These are phyloP conservation scores for Lentinula guzmanii DNA, from an alignment of 768 basidiomycete species.

Conservation along the genomic window DNA sequence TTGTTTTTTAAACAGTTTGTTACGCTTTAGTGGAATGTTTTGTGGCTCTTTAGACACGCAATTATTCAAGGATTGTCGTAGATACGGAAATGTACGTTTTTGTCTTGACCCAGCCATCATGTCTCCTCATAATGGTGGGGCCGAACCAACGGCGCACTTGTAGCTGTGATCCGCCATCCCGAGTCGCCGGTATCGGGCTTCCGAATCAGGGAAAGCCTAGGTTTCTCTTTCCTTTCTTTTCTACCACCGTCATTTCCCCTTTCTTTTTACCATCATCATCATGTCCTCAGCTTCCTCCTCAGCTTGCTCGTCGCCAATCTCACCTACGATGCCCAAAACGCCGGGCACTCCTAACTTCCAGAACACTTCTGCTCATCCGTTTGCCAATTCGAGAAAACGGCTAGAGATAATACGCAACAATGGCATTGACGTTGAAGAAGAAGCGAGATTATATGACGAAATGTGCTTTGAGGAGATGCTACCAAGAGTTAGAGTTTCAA, in stretches of 20 bases:
- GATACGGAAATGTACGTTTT: no score
- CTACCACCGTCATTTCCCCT: background rate
- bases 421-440: conserved; percentile 62
- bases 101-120: no score
- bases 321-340: conserved; percentile 5
- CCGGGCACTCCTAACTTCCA: conserved; percentile 1
- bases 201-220: no score
- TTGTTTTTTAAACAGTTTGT: background rate
- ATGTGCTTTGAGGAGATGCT: conserved; percentile 37
- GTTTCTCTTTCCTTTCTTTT: background rate
- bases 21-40: background rate
- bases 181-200: no score
- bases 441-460: conserved; percentile 62
- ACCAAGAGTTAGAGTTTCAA: background rate
- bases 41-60: background rate
- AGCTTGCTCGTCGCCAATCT: conserved; percentile 1
- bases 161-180: no score
- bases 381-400: conserved; percentile 25
- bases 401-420: conserved; percentile 51
- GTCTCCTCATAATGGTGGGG: no score
- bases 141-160: no score
- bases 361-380: background rate
- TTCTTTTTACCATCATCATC: background rate
- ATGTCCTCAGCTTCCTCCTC: conserved; percentile 5
- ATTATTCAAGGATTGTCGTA: background rate